These are phyloP conservation scores for Gypsophila paniculata DNA, from an alignment of 179 eudicot species.

Conservation along the genomic window DNA sequence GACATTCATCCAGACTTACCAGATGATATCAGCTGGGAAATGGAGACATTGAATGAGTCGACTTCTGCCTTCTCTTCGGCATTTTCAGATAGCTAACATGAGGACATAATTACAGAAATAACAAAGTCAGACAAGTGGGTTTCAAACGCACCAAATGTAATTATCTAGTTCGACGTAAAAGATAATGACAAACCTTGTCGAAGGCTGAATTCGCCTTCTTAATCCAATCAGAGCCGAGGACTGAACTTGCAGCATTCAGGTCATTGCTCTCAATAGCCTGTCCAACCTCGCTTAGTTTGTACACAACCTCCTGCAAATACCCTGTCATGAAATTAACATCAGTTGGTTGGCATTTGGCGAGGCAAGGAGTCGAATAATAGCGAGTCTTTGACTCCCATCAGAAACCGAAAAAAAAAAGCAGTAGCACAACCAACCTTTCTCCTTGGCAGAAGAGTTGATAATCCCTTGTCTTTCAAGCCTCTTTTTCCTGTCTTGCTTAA, in stretches of 20 bases:
- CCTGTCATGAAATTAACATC: constrained; percentile 35
- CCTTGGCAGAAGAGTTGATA: constrained; percentile 62
- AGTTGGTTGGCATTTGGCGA: not conserved
- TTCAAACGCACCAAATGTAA: not conserved
- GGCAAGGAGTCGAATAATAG: too few species aligned
- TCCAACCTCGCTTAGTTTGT: constrained; percentile 73
- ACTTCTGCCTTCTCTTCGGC: constrained; percentile 74
- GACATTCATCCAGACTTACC: constrained; percentile 34
- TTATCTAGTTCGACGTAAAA: not conserved
- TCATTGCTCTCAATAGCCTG: constrained; percentile 91
- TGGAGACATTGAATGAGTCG: constrained; percentile 62
- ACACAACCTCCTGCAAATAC: constrained; percentile 80
- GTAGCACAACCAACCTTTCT: too few species aligned
- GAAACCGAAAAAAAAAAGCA: too few species aligned
- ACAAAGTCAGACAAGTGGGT: not conserved
- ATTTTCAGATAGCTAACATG: constrained; percentile 55
- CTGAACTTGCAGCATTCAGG: constrained; percentile 60
- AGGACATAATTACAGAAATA: not conserved
- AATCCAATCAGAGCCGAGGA: constrained; percentile 86
- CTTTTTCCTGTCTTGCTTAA: constrained; percentile 82
- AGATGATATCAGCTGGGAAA: constrained; percentile 61
- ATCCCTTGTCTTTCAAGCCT: constrained; percentile 77
- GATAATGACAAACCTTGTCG: constrained; percentile 46
- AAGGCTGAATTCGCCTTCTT: constrained; percentile 74
- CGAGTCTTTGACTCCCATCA: too few species aligned